Base-by-base conservation (phyloP, 116 monocot species). In the Posidonia oceanica region DNA sequence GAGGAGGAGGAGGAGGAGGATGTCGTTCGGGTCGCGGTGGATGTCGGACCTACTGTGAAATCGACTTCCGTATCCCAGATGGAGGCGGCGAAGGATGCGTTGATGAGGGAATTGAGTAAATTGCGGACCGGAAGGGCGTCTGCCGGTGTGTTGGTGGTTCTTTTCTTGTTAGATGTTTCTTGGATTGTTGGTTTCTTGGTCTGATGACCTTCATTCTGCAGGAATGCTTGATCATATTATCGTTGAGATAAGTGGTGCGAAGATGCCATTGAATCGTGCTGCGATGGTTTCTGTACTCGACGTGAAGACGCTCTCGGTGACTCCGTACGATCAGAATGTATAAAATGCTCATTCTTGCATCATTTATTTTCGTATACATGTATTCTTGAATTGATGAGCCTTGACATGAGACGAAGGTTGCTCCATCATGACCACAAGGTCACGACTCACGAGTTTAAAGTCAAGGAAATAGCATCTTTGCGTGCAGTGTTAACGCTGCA, bases 221-320 rank as follows among this genome's bases (percentile, higher is more conserved):
- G 97, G 97, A 37, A 92, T 97, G 85, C 87, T 97, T 69, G 97
- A 97, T 77, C 97, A 97, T 79, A 85, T 97, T 59, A 83, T 92
- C 71, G 97, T 92, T 21, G 97, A 92, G 70, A 77, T 77, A 56
- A 76, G 67, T 72, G 87, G 85, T 74, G 79, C 58, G 65, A 97
- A 97, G 75, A 66, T 85, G 74, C 72, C 92, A 14, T 71, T 97
- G 66, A 97, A 85, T 73, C 85, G 70, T 72, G 71, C 92, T 52
- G 87, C 93, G 66, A 89, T 87, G 80, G 97, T 97, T 70, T 97
- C 97, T 41, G 93, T 87, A 37, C 4, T 89, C 52, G 89, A 97
- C 82, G 38, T 85, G 18, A 85, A 89, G 51, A 89, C 87, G 13
- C 87, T 97, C 7, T 91, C 93, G 20, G 92, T 97, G 75, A 89